Conservation (phyloP, 495 filamentous ascomycete species). For the Coniosporium apollinis region DNA sequence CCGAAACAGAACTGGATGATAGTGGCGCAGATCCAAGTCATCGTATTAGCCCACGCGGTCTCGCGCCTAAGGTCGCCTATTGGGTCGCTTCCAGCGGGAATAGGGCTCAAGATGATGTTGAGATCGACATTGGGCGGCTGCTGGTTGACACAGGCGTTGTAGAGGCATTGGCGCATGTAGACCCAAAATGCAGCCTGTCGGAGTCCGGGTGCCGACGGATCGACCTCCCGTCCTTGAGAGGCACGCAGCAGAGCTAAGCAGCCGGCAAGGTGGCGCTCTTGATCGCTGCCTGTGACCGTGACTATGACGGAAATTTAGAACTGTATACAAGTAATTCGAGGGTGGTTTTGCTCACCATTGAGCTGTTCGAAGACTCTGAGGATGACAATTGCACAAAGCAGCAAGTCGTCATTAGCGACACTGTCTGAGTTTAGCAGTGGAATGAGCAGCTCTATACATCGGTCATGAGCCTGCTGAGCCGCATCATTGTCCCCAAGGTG, state of each 20-base stretch:
- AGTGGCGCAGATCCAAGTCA: no score
- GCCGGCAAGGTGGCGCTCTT: slow-evolving; percentile 5
- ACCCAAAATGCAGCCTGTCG: slow-evolving; percentile 9
- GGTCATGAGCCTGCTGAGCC: slow-evolving; percentile 4
- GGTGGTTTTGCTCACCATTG: slow-evolving; percentile 2
- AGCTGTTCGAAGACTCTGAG: slow-evolving; percentile 10
- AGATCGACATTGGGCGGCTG: slow-evolving; percentile 8
- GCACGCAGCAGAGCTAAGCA: slow-evolving; percentile 5
- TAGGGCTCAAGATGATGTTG: no score
- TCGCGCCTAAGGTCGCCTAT: no score
- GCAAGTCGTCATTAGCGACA: slow-evolving; percentile 2
- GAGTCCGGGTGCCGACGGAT: slow-evolving; percentile 4
- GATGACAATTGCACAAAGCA: slow-evolving; percentile 10
- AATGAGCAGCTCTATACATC: slow-evolving; percentile 7
- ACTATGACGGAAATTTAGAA: background rate
- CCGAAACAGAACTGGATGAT: no score
- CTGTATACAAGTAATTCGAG: background rate
- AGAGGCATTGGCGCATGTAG: slow-evolving; percentile 9
- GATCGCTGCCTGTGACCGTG: slow-evolving; percentile 1
- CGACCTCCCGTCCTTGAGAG: slow-evolving; percentile 3
- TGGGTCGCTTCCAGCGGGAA: no score
- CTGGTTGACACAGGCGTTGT: slow-evolving; percentile 9
- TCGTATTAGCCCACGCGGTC: no score
- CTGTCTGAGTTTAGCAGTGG: slow-evolving; percentile 1
- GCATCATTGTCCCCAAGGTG: background rate